Base-by-base conservation (phyloP, 192 early-diverging fungal species). In the Jimgerdemannia flammicorona region DNA sequence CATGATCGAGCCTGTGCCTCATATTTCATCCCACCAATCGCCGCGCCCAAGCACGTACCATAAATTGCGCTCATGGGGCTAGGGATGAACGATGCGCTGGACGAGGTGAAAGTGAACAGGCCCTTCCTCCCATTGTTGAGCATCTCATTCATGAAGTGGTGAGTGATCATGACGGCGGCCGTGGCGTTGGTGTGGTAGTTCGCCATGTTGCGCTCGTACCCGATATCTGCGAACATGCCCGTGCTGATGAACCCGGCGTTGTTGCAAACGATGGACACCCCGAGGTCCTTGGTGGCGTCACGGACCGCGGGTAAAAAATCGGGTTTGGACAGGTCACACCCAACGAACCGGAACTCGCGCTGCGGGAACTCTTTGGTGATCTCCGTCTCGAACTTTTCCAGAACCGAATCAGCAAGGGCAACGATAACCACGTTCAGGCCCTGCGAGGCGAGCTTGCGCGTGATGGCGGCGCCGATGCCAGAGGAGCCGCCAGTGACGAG, bases 201-300 rank as follows among this genome's bases (percentile, higher is more conserved):
- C 40, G 87, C 82, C 72, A 82, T 78, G 41, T 79, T 63, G 18
- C 78, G 69, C n/a, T 78, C 81, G 14, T 84, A 41, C 54, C 79
- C 44, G 10, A 79, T 71, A 67, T 81, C 74, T n/a, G 81, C 70
- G 76, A 90, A 90, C 43, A 85, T 70, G 40, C 88, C 88, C 19
- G 85, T 78, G 20, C 80, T 77, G 75, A 90, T 88, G 77, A 83
- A 90, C 29, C 88, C 88, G 54, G 88, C 88, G 69, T 90, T 90
- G 77, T 89, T 90, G 75, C 88, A 90, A 64, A 90, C 44, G 10
- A 90, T 81, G 72, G 82, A 78, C n/a, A 89, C 77, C 74, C 81
- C 81, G 71, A 88, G 77, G 49, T 81, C 84, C 10, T 79, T 42
- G 10, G 86, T 88, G 40, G 76, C 63, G 67, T 86, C 75, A 39